These are phyloP conservation scores for Inga laurina DNA, from an alignment of 306 rosid species.

Conservation along the genomic window DNA sequence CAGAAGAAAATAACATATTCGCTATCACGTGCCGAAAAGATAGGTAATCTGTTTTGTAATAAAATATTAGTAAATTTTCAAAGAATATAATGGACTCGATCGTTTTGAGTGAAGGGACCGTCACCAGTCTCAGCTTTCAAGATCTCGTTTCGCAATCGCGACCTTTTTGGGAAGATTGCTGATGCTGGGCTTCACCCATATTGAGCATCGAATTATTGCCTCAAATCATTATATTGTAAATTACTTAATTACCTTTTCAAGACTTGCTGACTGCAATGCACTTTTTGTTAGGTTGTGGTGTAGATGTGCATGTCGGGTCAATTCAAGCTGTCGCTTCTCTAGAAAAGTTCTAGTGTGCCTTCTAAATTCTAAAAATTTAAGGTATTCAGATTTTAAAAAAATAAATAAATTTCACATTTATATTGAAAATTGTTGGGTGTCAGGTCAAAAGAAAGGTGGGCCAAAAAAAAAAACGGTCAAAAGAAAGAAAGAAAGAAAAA, in stretches of 20 bases:
- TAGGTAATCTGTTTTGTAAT: neutral
- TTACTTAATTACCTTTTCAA: constrained; percentile 1
- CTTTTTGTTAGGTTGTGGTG: constrained; percentile 47
- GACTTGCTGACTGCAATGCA: constrained; percentile 7
- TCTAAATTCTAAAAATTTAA: neutral
- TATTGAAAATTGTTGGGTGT: too few species aligned
- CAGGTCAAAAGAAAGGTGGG: too few species aligned
- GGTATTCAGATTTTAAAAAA: neutral
- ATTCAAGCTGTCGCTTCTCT: neutral
- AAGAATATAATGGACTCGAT: neutral
- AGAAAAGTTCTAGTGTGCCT: neutral
- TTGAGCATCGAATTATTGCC: constrained; percentile 1
- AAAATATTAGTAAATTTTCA: neutral
- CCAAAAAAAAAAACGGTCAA: too few species aligned
- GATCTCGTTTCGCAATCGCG: neutral
- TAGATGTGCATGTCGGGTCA: constrained; percentile 41
- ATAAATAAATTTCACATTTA: too few species aligned
- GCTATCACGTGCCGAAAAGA: neutral
- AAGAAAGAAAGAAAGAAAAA: too few species aligned
- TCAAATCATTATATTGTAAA: neutral
- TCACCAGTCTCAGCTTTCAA: neutral
- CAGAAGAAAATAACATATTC: neutral
- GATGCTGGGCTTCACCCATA: neutral
- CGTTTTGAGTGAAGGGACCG: neutral
- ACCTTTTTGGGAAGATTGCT: neutral